phyloP scores from a whole-genome alignment of 176 grass and related monocot genomes.

The Echinochloa phyllopogon region DNA sequence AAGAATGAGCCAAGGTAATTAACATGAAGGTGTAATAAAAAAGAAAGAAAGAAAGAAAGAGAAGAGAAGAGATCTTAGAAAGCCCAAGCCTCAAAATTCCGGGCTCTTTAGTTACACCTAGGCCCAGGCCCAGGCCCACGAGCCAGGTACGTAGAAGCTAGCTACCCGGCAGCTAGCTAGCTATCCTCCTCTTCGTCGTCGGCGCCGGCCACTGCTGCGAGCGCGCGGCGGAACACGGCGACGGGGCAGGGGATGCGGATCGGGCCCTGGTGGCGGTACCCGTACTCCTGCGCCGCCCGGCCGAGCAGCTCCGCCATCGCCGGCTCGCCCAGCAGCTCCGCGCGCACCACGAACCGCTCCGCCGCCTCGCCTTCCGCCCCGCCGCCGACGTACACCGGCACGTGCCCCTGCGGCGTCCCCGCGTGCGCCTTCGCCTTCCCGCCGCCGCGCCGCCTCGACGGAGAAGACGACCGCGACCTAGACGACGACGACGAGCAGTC shows the following conservation, averaged over 20 bases:
- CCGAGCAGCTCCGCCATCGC: conserved; percentile 68
- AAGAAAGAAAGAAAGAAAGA: not conserved
- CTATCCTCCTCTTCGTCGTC: not conserved
- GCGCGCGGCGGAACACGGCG: conserved; percentile 58
- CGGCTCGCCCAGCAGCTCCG: conserved; percentile 66
- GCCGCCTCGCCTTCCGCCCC: conserved; percentile 52
- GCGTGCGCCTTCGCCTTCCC: not conserved
- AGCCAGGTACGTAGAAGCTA: not conserved
- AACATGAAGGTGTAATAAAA: not conserved
- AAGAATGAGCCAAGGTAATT: no score
- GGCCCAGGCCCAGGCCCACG: not conserved
- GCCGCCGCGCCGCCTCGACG: not conserved
- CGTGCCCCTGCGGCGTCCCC: conserved; percentile 62
- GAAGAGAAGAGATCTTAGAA: not conserved
- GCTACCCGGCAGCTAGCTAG: not conserved
- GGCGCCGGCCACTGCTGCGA: conserved; percentile 41
- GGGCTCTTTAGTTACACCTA: not conserved
- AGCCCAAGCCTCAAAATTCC: not conserved
- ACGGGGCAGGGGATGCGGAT: conserved; percentile 72
- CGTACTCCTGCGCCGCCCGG: conserved; percentile 76
- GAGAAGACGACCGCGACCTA: not conserved
- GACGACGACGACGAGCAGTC: conserved; percentile 43
- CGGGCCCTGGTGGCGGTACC: conserved; percentile 71
- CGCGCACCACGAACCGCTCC: conserved; percentile 74
- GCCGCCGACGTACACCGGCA: conserved; percentile 65